A percentile compares a stretch with the other conserved stretches of the same genome.
Evolutionary conservation across 2,329 filamentous ascomycete species (phyloP).

Genomic region (Calonectria ilicicola): DNA sequence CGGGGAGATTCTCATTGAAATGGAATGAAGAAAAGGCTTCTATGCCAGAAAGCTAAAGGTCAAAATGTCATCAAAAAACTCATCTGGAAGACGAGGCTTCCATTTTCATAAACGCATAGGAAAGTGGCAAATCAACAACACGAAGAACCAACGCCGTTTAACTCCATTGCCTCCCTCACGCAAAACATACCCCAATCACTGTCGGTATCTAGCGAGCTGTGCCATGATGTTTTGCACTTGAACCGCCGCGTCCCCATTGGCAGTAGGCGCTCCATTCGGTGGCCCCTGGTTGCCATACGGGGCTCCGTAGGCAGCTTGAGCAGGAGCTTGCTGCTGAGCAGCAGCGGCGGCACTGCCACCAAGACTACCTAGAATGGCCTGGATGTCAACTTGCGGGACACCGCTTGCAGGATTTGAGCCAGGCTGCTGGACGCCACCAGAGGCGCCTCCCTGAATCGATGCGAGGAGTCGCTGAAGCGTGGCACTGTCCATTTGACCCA

Average conservation of each 20-base stretch:
- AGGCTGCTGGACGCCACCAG: constrained; percentile 32
- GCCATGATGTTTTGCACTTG: constrained; percentile 81
- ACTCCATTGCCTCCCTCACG: not conserved
- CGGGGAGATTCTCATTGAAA: constrained; percentile 13
- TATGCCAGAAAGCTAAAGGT: constrained; percentile 24
- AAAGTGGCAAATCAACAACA: not conserved
- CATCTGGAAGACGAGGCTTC: constrained; percentile 27
- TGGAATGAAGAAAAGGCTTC: constrained; percentile 8
- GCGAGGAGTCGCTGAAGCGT: constrained; percentile 78
- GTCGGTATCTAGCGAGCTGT: constrained; percentile 74
- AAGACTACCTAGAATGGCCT: constrained; percentile 58
- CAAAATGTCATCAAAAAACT: constrained; percentile 25
- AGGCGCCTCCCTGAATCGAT: constrained; percentile 59
- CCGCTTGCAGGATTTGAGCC: constrained; percentile 37
- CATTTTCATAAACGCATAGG: constrained; percentile 34
- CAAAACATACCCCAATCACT: constrained; percentile 48
- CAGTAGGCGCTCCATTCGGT: constrained; percentile 42
- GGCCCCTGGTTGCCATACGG: constrained; percentile 47
- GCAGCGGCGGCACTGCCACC: constrained; percentile 37
- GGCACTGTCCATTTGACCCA: constrained; percentile 75
- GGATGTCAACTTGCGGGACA: constrained; percentile 56
- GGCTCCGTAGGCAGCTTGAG: constrained; percentile 43
- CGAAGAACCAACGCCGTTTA: not conserved
- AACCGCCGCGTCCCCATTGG: constrained; percentile 55
- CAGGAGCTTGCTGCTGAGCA: constrained; percentile 35